phyloP scores from a whole-genome alignment of 106 monocot genomes.

The Dendrobium huoshanense region DNA sequence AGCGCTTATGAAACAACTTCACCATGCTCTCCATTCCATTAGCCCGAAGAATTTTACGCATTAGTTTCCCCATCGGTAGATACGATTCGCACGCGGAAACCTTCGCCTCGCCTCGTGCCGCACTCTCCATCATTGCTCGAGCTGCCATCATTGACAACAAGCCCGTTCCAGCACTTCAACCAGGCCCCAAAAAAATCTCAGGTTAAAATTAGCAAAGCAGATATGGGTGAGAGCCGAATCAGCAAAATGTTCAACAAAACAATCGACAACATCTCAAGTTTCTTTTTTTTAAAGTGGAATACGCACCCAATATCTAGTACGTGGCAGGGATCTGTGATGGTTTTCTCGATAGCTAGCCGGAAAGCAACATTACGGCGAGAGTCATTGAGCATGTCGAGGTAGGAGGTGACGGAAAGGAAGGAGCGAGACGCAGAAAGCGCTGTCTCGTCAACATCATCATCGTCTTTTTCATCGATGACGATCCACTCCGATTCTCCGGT shows the following conservation, averaged over 20 bases:
- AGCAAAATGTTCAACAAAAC: background rate
- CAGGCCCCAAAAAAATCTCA: background rate
- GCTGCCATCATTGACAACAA: slow-evolving; percentile 95
- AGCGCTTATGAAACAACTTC: slow-evolving; percentile 69
- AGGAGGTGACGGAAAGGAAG: slow-evolving; percentile 69
- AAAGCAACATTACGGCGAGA: slow-evolving; percentile 58
- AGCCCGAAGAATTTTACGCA: slow-evolving; percentile 57
- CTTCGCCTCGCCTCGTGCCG: slow-evolving; percentile 21
- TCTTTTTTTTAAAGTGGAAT: background rate
- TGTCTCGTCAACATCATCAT: slow-evolving; percentile 5
- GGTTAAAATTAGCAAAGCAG: background rate
- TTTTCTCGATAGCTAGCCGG: slow-evolving; percentile 67
- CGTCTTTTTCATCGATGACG: slow-evolving; percentile 52
- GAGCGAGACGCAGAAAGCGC: background rate
- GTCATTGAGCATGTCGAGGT: slow-evolving; percentile 99
- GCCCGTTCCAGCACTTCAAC: slow-evolving; percentile 80
- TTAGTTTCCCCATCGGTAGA: slow-evolving; percentile 92
- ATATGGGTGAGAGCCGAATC: background rate
- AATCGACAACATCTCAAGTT: background rate
- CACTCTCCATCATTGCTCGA: slow-evolving; percentile 43
- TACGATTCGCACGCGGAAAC: slow-evolving; percentile 89
- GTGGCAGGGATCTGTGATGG: slow-evolving; percentile 59
- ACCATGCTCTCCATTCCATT: slow-evolving; percentile 72
- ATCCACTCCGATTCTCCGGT: slow-evolving; percentile 94
- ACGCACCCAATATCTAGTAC: slow-evolving; percentile 87